Evolutionary conservation across 73 alveolate genomes (phyloP).

Genomic region (Tetrahymena borealis): DNA sequence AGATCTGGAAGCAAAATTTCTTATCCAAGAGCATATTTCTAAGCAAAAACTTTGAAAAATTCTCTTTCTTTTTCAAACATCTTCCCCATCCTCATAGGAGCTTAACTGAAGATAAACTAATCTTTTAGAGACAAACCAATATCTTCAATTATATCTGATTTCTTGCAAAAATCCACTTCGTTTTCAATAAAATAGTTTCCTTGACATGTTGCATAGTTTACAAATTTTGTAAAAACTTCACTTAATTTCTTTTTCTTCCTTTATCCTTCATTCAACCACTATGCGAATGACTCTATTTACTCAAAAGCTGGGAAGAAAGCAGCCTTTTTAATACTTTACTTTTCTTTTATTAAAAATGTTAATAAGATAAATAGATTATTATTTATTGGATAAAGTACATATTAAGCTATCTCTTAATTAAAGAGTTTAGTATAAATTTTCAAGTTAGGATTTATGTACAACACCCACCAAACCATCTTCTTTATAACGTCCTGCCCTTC

Average conservation of each 20-base stretch:
- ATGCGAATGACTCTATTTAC: slow-evolving; percentile 33
- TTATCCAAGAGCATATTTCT: background rate
- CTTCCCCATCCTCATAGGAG: slow-evolving; percentile 36
- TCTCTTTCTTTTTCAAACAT: background rate
- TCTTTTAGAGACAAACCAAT: slow-evolving; percentile 6
- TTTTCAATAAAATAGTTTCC: slow-evolving; percentile 27
- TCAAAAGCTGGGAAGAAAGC: slow-evolving; percentile 50
- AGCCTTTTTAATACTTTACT: slow-evolving; percentile 33
- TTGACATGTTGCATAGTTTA: slow-evolving; percentile 12
- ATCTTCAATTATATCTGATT: slow-evolving; percentile 33
- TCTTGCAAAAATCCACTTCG: slow-evolving; percentile 8
- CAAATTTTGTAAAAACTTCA: slow-evolving; percentile 31
- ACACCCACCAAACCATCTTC: slow-evolving; percentile 62
- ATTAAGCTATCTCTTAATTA: background rate
- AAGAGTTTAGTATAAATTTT: background rate
- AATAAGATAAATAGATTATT: background rate
- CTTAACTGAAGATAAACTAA: slow-evolving; percentile 21
- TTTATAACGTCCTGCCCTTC: slow-evolving; percentile 74
- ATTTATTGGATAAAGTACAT: slow-evolving; percentile 1
- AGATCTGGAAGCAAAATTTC: slow-evolving; percentile 37
- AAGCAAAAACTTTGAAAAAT: slow-evolving; percentile 7
- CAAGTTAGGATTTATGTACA: background rate
- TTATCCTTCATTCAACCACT: background rate
- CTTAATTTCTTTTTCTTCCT: slow-evolving; percentile 11
- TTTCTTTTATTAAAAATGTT: background rate